These are phyloP conservation scores for Chlorokybus atmophyticus DNA, from an alignment of 139 green algal genomes.

Conservation along the genomic window DNA sequence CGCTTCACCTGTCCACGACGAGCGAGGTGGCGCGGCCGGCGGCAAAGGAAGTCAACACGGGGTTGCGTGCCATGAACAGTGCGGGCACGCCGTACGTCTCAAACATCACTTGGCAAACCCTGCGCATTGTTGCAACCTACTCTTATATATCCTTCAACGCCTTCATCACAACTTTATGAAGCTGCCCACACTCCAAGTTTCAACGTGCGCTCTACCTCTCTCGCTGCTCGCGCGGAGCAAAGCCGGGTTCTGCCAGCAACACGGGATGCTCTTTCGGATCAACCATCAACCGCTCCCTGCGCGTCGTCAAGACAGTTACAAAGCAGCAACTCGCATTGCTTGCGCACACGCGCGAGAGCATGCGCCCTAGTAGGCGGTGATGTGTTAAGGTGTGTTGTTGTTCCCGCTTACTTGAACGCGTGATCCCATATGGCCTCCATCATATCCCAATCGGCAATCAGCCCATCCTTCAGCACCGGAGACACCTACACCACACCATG, in stretches of 20 bases:
- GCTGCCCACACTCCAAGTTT: too few relatives aligned
- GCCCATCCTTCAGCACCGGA: constrained; percentile 35
- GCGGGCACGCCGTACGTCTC: constrained; percentile 64
- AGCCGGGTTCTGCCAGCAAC: constrained; percentile 72
- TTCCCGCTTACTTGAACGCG: constrained; percentile 43
- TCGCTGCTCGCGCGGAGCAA: constrained; percentile 43
- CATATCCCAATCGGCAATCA: constrained; percentile 60
- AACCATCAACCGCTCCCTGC: constrained; percentile 44
- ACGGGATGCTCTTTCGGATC: constrained; percentile 70
- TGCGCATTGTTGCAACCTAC: too few relatives aligned
- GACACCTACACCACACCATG: constrained; percentile 3
- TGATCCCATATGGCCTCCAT: constrained; percentile 57
- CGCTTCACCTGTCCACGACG: constrained; percentile 68
- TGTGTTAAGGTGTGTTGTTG: neutral
- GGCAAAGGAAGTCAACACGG: constrained; percentile 78
- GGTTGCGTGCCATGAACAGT: constrained; percentile 76
- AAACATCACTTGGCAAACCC: constrained; percentile 76
- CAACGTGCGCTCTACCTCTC: constrained; percentile 54
- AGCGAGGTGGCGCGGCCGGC: constrained; percentile 71
- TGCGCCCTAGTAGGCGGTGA: too few relatives aligned
- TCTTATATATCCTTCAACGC: neutral
- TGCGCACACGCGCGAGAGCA: too few relatives aligned
- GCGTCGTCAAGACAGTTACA: too few relatives aligned
- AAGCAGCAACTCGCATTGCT: too few relatives aligned
- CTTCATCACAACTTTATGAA: too few relatives aligned